Evolutionary conservation across 2,329 filamentous ascomycete genomes (phyloP).

Genomic region (Pyricularia pennisetigena): DNA sequence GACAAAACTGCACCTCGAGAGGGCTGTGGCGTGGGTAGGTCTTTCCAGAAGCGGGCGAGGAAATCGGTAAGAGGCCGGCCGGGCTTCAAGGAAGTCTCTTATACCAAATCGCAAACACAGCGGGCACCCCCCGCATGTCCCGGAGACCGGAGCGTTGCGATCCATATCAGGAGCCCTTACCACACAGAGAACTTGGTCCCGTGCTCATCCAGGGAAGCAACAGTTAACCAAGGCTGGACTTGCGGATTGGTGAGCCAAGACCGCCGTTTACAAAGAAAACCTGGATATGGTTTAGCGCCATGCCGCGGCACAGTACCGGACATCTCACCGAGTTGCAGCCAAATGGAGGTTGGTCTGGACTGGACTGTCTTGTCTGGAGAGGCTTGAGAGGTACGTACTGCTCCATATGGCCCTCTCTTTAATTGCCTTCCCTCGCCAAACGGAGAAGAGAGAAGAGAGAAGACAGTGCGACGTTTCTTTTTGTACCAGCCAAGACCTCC

Average conservation of each 20-base stretch:
- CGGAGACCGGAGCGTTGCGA: not conserved
- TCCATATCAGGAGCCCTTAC: not conserved
- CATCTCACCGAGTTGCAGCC: not conserved
- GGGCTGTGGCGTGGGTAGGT: constrained; percentile 2
- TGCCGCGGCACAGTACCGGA: not conserved
- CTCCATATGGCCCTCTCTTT: not conserved
- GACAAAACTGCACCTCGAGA: not conserved
- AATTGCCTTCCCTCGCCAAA: not conserved
- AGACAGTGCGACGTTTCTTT: not conserved
- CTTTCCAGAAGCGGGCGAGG: constrained; percentile 6
- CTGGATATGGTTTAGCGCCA: not conserved
- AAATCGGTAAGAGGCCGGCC: not conserved
- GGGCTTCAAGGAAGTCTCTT: not conserved
- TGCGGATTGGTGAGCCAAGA: not conserved
- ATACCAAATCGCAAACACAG: not conserved
- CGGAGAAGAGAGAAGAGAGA: not conserved
- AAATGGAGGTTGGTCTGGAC: not conserved
- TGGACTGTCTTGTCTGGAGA: too few species aligned
- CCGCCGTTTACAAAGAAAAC: not conserved
- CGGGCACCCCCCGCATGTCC: not conserved
- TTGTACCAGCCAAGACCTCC: not conserved
- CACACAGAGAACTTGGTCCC: not conserved
- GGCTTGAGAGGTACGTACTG: not conserved
- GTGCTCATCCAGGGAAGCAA: not conserved
- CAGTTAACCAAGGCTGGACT: not conserved